Evolutionary conservation across 352 stramenopile species (phyloP).

Genomic region (Pythium angustatum): DNA sequence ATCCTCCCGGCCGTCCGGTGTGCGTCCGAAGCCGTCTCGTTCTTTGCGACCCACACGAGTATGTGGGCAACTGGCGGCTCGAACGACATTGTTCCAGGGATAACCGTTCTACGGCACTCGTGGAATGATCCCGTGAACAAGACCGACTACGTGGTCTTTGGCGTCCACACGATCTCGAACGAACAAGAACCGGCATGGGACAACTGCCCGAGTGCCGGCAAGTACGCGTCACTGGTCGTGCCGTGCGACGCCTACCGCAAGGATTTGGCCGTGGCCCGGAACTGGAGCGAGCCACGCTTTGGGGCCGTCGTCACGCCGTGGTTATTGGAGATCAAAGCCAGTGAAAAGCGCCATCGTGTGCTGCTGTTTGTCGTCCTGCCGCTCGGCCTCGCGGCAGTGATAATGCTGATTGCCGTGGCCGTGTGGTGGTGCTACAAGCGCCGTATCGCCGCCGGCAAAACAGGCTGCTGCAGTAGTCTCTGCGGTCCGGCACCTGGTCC

Average conservation of each 20-base stretch:
- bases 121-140: slow-evolving; percentile 24
- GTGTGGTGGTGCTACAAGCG: slow-evolving; percentile 30
- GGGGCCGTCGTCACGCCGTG: slow-evolving; percentile 39
- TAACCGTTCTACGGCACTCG: slow-evolving; percentile 26
- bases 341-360: slow-evolving; percentile 23
- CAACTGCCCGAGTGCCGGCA: slow-evolving; percentile 22
- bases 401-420: slow-evolving; percentile 24
- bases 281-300: slow-evolving; percentile 35
- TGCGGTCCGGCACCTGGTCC: slow-evolving; percentile 4
- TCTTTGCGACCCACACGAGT: background rate
- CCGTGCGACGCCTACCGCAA: slow-evolving; percentile 32
- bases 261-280: slow-evolving; percentile 1
- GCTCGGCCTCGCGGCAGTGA: slow-evolving; percentile 25
- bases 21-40: slow-evolving; percentile 7
- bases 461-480: slow-evolving; percentile 2
- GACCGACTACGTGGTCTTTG: slow-evolving; percentile 28
- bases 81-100: slow-evolving; percentile 17
- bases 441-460: slow-evolving; percentile 7
- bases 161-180: slow-evolving; percentile 22
- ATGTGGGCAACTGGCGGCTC: slow-evolving; percentile 31
- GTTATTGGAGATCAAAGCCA: slow-evolving; percentile 29
- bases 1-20: slow-evolving; percentile 22
- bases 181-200: slow-evolving; percentile 24
- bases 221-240: slow-evolving; percentile 31
- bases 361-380: slow-evolving; percentile 37